Conservation (phyloP, 1,139 yeast genomes). For the Candida anutae region DNA sequence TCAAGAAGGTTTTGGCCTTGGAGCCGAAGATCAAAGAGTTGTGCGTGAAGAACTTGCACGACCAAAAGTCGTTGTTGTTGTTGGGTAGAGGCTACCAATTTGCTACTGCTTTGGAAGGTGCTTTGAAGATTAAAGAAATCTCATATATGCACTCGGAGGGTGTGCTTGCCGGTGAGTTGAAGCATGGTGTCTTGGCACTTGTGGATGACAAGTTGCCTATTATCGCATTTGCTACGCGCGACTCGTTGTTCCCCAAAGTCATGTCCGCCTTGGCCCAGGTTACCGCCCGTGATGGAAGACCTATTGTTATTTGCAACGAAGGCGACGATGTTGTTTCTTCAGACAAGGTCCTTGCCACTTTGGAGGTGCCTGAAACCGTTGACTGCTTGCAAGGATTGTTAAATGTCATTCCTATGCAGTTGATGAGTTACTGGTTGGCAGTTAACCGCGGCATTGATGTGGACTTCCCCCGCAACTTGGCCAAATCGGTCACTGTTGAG, state of each 20-base stretch:
- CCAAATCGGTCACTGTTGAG: constrained; percentile 96
- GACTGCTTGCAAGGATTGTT: constrained; percentile 96
- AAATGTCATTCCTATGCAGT: constrained; percentile 90
- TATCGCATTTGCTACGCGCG: constrained; percentile 95
- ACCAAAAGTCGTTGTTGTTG: constrained; percentile 79
- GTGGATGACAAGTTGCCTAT: constrained; percentile 93
- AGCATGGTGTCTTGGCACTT: constrained; percentile 96
- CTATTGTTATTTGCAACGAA: constrained; percentile 87
- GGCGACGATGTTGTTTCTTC: constrained; percentile 59
- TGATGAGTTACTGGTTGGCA: constrained; percentile 97
- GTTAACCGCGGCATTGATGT: constrained; percentile 93
- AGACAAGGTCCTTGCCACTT: constrained; percentile 53
- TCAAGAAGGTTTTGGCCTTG: constrained; percentile 64
- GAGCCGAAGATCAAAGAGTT: constrained; percentile 68
- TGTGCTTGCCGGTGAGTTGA: constrained; percentile 96
- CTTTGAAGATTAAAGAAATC: constrained; percentile 94
- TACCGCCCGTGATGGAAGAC: constrained; percentile 94
- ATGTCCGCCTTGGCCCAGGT: constrained; percentile 96
- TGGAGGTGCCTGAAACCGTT: constrained; percentile 92
- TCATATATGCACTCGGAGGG: constrained; percentile 99
- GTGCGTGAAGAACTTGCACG: constrained; percentile 64
- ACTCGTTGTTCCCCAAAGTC: constrained; percentile 92
- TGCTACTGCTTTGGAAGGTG: constrained; percentile 98
- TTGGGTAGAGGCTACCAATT: constrained; percentile 97
- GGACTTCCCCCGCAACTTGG: constrained; percentile 98